Evolutionary conservation across 345 rosid species (phyloP).

Genomic region (Bruguiera sexangula): DNA sequence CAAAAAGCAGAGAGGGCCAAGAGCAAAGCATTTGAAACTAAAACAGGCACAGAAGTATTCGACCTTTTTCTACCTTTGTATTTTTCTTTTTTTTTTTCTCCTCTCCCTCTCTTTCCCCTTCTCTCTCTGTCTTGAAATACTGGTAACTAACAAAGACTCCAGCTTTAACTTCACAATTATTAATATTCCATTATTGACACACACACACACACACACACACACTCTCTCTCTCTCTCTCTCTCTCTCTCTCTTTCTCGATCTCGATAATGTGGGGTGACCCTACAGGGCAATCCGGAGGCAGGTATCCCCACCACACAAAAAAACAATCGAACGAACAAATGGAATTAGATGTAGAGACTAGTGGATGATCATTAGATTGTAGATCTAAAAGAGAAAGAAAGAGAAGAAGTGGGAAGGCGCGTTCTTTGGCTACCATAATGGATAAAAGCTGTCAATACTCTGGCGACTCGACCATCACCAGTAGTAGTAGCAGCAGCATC

Average conservation of each 20-base stretch:
- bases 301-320: not conserved
- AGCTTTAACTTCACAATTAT: too few relatives aligned
- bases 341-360: not conserved
- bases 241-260: too few relatives aligned
- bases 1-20: not conserved
- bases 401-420: slow-evolving; percentile 4
- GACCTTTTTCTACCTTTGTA: not conserved
- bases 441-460: slow-evolving; percentile 58
- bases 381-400: not conserved
- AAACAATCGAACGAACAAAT: not conserved
- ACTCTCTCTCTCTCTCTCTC: too few relatives aligned
- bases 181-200: too few relatives aligned
- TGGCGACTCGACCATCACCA: slow-evolving; percentile 38
- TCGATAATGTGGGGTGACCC: too few relatives aligned
- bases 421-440: slow-evolving; percentile 26
- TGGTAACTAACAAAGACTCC: not conserved
- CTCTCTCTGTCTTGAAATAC: not conserved
- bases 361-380: slow-evolving; percentile 12
- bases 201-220: too few relatives aligned
- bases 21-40: not conserved
- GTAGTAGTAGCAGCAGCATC: slow-evolving; percentile 18
- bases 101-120: not conserved
- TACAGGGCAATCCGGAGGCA: too few relatives aligned
- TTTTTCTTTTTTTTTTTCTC: too few relatives aligned
- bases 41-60: slow-evolving; percentile 5